Percentiles rank a stretch among this genome's conserved stretches.
These are phyloP conservation scores for Penstemon eatonii DNA, from an alignment of 257 asterid genomes.

Conservation along the genomic window DNA sequence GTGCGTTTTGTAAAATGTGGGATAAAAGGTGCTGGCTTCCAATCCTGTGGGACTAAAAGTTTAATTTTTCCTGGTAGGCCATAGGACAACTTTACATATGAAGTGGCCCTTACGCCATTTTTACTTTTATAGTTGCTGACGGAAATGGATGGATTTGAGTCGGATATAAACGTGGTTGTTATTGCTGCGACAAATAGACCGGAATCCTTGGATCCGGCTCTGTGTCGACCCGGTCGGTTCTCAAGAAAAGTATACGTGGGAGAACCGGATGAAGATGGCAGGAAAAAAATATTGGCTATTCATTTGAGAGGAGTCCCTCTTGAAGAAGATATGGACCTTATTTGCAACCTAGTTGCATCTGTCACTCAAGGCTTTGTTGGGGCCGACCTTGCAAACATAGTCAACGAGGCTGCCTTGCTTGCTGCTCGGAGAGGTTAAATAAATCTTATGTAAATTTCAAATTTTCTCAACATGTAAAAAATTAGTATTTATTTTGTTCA, in stretches of 20 bases:
- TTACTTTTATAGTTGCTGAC: slow-evolving; percentile 73
- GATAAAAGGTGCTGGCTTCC: too few relatives aligned
- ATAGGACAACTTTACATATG: neutral
- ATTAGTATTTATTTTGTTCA: neutral
- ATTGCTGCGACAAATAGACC: slow-evolving; percentile 98
- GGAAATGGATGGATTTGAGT: slow-evolving; percentile 97
- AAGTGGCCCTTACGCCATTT: slow-evolving; percentile 12
- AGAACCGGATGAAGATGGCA: slow-evolving; percentile 90
- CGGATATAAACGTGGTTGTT: slow-evolving; percentile 67
- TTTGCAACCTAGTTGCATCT: slow-evolving; percentile 84
- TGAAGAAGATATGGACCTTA: slow-evolving; percentile 72
- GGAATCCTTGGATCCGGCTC: slow-evolving; percentile 93
- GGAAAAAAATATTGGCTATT: slow-evolving; percentile 81
- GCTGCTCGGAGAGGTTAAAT: slow-evolving; percentile 94
- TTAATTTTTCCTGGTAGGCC: neutral
- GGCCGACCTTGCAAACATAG: slow-evolving; percentile 95
- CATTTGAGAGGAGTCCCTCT: slow-evolving; percentile 92
- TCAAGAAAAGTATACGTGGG: slow-evolving; percentile 96
- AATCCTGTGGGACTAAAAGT: neutral
- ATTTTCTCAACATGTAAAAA: too few relatives aligned
- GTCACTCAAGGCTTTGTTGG: slow-evolving; percentile 90
- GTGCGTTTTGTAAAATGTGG: too few relatives aligned
- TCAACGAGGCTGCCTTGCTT: slow-evolving; percentile 89
- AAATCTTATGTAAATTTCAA: neutral
- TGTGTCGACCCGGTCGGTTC: slow-evolving; percentile 97